These are phyloP conservation scores for Xylaria hypoxylon DNA, from an alignment of 2,329 filamentous ascomycete genomes.

Conservation along the genomic window DNA sequence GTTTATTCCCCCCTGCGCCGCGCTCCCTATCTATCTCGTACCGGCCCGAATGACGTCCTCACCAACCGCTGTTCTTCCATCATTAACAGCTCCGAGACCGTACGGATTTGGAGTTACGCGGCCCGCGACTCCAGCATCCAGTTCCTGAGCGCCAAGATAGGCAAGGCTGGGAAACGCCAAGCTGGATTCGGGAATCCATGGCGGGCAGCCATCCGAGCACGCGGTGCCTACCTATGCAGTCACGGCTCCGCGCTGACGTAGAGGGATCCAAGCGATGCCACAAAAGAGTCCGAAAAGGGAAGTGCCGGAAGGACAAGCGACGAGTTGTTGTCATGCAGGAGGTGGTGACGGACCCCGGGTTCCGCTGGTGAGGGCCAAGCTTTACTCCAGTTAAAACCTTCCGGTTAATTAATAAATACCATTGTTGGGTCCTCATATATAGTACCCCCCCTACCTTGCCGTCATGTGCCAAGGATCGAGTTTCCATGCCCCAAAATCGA, in stretches of 20 bases:
- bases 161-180: slow-evolving; percentile 25
- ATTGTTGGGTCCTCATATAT: slow-evolving; percentile 16
- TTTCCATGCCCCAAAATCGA: background rate
- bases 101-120: slow-evolving; percentile 32
- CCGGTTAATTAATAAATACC: slow-evolving; percentile 29
- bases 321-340: slow-evolving; percentile 15
- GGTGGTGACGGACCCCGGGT: slow-evolving; percentile 26
- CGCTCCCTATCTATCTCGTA: background rate
- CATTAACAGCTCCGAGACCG: slow-evolving; percentile 21
- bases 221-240: background rate
- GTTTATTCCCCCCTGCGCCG: slow-evolving; percentile 5
- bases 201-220: slow-evolving; percentile 20
- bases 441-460: background rate
- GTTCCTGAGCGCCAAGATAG: background rate
- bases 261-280: background rate
- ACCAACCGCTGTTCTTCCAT: slow-evolving; percentile 29
- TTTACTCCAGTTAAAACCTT: slow-evolving; percentile 18
- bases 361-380: slow-evolving; percentile 26
- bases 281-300: slow-evolving; percentile 27
- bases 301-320: slow-evolving; percentile 33
- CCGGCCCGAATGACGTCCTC: slow-evolving; percentile 23
- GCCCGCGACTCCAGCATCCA: slow-evolving; percentile 33
- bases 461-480: background rate
- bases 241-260: slow-evolving; percentile 15
- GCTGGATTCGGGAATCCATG: slow-evolving; percentile 6